Conservation (phyloP, 495 filamentous ascomycete species). For the Penicillium maclennaniae region DNA sequence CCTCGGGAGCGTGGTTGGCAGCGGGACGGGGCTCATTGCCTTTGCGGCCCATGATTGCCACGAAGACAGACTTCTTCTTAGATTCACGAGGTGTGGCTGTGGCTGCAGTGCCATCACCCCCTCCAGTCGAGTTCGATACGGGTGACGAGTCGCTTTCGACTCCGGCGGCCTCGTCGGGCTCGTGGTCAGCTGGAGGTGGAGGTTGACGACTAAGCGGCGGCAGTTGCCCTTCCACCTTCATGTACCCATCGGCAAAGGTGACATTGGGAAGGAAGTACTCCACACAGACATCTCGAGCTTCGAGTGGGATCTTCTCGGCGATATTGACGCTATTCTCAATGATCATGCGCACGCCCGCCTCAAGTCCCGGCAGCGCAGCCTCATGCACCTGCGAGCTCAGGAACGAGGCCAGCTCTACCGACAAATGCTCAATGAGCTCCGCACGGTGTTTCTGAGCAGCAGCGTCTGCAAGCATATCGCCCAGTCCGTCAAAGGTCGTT, state of each 20-base stretch:
- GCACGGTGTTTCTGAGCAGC: conserved; percentile 59
- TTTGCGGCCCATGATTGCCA: conserved; percentile 44
- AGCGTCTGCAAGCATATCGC: conserved; percentile 61
- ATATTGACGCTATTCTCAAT: conserved; percentile 88
- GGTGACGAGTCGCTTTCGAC: conserved; percentile 36
- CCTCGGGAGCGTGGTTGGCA: conserved; percentile 4
- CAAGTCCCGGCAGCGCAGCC: conserved; percentile 69
- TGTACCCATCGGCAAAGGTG: conserved; percentile 60
- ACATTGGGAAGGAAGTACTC: conserved; percentile 76
- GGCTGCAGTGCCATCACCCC: conserved; percentile 28
- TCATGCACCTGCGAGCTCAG: conserved; percentile 71
- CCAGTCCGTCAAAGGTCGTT: conserved; percentile 87
- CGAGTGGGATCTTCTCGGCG: conserved; percentile 78
- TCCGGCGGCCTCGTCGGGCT: conserved; percentile 30
- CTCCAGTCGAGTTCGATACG: conserved; percentile 22
- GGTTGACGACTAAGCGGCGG: conserved; percentile 62
- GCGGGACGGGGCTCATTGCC: conserved; percentile 12
- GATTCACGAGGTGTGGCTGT: conserved; percentile 17
- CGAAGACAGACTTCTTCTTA: conserved; percentile 42
- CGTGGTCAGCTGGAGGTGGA: conserved; percentile 23
- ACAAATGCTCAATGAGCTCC: conserved; percentile 63
- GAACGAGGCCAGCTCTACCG: conserved; percentile 64
- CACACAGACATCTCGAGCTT: conserved; percentile 86
- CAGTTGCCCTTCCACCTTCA: conserved; percentile 80
- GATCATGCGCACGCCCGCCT: conserved; percentile 82